These are phyloP conservation scores for Grosmannia serpens DNA, from an alignment of 2,329 filamentous ascomycete genomes.

Conservation along the genomic window DNA sequence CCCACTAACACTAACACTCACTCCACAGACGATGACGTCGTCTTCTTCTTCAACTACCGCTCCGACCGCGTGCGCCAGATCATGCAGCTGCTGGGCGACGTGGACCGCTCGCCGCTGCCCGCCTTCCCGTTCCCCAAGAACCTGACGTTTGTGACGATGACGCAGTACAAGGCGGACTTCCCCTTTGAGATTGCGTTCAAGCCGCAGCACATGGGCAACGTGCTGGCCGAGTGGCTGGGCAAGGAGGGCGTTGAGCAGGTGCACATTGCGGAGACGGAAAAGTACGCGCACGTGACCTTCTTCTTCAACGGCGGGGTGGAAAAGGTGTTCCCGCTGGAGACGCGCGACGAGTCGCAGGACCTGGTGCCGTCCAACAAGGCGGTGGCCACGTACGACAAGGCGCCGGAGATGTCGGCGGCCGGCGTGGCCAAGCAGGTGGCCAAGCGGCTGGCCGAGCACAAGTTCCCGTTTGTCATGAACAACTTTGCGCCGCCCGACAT, in stretches of 20 bases:
- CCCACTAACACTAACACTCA: no score
- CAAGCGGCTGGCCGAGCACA: constrained; percentile 73
- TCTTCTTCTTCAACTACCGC: constrained; percentile 99
- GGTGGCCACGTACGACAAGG: constrained; percentile 87
- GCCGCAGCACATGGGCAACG: constrained; percentile 92
- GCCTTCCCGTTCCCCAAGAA: constrained; percentile 85
- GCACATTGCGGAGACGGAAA: constrained; percentile 96
- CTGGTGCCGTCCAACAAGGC: constrained; percentile 77
- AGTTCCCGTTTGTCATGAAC: constrained; percentile 98
- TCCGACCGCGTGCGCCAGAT: constrained; percentile 95
- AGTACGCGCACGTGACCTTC: constrained; percentile 98
- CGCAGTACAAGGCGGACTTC: constrained; percentile 92
- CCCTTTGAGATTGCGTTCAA: constrained; percentile 86
- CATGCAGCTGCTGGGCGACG: constrained; percentile 82
- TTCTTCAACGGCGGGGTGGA: constrained; percentile 99
- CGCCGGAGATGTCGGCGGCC: constrained; percentile 92
- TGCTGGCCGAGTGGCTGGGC: constrained; percentile 92
- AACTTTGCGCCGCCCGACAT: constrained; percentile 99
- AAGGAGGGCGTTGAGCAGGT: constrained; percentile 87
- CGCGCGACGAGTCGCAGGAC: constrained; percentile 69
- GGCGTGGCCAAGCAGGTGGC: constrained; percentile 80
- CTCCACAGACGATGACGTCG: constrained; percentile 67
- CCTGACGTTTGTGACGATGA: constrained; percentile 91
- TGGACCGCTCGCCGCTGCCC: constrained; percentile 80
- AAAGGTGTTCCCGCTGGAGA: constrained; percentile 87